Evolutionary conservation across 768 basidiomycete species (phyloP), one percentile per base, ranked within the genome.

Genomic region (Saitozyma podzolica): DNA sequence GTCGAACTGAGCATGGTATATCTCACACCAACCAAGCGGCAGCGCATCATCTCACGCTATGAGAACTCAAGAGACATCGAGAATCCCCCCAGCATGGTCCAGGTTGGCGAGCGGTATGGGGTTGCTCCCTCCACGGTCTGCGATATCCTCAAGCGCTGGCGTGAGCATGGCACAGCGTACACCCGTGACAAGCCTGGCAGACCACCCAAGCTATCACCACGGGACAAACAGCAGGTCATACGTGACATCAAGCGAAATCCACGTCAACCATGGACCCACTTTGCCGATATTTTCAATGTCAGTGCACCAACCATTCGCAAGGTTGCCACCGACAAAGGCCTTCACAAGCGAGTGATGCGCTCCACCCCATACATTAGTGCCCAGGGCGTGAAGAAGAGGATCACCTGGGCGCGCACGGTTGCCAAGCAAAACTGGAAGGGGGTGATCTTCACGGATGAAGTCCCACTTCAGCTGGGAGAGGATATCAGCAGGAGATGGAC

Each of bases 381-480:
- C 14, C 14, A 48, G 19, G 19, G 19, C 47, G 19, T 3, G 14
- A 17, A 48, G 47, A 48, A 48, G 3, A 14, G 47, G 14, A 2
- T 48, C 6, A 2, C 2, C 2, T 48, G 47, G 47, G 6, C 47
- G 2, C 47, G 19, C 3, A 17, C 14, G 47, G 14, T 17, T 14
- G 3, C 14, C 2, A 6, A 6, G 7, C 16, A 14, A 53, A 4
- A 53, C 6, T 53, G 51, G 51, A n/a, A 4, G 6, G 3, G 29
- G 3, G 29, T 53, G 2, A n/a, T 53, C n/a, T 53, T 53, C 51
- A 53, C 51, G 7, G 51, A 53, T 53, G 51, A 53, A 53, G 51
- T 53, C 14, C 20, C 29, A n/a, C 14, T 53, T 53, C 14, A 53
- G 51, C 13, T n/a, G 2, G 51, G 51, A 37, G 51, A n/a, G 29